phyloP scores from a whole-genome alignment of 352 stramenopile species.

The Plasmopara halstedii region DNA sequence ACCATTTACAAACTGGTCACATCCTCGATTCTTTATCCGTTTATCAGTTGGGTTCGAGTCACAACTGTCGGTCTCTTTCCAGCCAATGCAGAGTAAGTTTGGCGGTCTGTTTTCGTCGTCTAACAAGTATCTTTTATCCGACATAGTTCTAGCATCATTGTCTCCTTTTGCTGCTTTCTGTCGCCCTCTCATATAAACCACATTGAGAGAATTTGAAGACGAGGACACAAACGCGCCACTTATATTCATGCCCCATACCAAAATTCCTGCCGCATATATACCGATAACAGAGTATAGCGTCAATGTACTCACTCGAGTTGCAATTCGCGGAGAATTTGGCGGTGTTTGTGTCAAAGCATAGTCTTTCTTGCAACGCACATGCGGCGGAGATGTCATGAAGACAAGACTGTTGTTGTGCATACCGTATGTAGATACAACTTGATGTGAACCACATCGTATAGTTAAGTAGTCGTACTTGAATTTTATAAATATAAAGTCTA shows the following conservation, averaged over 20 bases:
- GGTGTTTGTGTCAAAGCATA: constrained; percentile 2
- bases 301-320: constrained; percentile 11
- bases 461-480: neutral
- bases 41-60: constrained; percentile 18
- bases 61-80: constrained; percentile 45
- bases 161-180: constrained; percentile 1
- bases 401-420: neutral
- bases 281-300: constrained; percentile 22
- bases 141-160: neutral
- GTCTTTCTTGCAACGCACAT: constrained; percentile 1
- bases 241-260: constrained; percentile 17
- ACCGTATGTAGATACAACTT: neutral
- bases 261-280: constrained; percentile 19
- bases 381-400: neutral
- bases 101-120: constrained; percentile 11
- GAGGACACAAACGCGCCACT: constrained; percentile 8
- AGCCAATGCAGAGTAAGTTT: constrained; percentile 33
- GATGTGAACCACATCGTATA: no score
- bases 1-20: constrained; percentile 28
- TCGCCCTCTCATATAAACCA: constrained; percentile 4
- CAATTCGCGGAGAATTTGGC: constrained; percentile 10
- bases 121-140: neutral
- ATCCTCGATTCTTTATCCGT: constrained; percentile 28
- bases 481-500: constrained; percentile 11
- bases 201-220: constrained; percentile 1